Evolutionary conservation across 2,329 filamentous ascomycete species (phyloP).

Genomic region (Coniella vitis): DNA sequence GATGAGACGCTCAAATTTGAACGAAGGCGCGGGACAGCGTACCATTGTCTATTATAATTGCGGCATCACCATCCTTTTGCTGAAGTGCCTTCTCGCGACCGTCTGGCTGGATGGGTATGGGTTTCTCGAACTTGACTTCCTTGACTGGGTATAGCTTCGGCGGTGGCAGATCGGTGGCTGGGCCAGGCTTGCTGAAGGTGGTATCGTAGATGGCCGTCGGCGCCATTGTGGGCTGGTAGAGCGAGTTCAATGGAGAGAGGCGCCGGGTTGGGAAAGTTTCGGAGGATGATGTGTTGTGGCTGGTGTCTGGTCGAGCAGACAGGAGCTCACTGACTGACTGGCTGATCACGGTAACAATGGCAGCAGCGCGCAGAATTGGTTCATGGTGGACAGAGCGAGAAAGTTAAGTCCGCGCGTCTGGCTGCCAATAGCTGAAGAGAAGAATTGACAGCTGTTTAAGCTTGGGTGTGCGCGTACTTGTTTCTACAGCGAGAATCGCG

Average conservation of each 20-base stretch:
- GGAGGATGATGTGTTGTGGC: not conserved
- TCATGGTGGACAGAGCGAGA: not conserved
- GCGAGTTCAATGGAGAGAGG: too few relatives aligned
- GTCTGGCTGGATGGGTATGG: constrained; percentile 49
- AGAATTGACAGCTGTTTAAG: too few relatives aligned
- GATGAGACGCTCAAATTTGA: not conserved
- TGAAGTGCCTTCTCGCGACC: constrained; percentile 64
- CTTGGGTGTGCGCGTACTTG: too few relatives aligned
- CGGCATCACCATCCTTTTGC: constrained; percentile 49
- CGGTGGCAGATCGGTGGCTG: constrained; percentile 41
- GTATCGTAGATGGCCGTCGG: constrained; percentile 40
- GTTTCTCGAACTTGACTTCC: constrained; percentile 55
- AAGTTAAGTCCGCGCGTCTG: too few relatives aligned
- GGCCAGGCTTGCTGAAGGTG: constrained; percentile 28
- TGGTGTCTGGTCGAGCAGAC: not conserved
- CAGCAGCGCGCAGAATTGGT: not conserved
- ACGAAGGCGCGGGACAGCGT: constrained; percentile 20
- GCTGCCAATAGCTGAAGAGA: too few relatives aligned
- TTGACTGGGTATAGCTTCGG: constrained; percentile 54
- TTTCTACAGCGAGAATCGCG: too few relatives aligned
- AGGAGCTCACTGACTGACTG: constrained; percentile 11
- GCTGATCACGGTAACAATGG: not conserved
- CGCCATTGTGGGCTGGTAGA: constrained; percentile 18
- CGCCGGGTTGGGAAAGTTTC: too few relatives aligned
- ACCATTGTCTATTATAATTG: constrained; percentile 99